Conservation (phyloP, 2,329 filamentous ascomycete genomes). For the Aspergillus sp. region DNA sequence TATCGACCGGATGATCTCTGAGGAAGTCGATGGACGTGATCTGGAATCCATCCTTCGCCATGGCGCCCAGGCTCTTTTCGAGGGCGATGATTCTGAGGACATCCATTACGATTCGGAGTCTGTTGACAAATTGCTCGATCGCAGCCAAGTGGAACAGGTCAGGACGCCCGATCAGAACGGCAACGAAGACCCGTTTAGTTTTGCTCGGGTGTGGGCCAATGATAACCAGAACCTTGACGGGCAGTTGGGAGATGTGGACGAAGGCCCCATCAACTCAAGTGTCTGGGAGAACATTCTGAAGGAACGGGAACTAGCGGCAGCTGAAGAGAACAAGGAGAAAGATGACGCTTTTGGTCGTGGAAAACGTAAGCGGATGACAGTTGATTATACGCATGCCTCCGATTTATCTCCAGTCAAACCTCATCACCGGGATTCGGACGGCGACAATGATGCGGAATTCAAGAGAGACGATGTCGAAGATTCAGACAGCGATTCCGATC, state of each 20-base stretch:
- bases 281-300: constrained; percentile 88
- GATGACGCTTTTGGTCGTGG: constrained; percentile 77
- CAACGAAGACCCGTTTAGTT: constrained; percentile 74
- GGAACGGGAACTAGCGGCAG: constrained; percentile 69
- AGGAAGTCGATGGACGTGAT: constrained; percentile 71
- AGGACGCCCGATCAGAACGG: constrained; percentile 54
- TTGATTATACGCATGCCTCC: constrained; percentile 20
- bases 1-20: constrained; percentile 81
- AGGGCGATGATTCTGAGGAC: constrained; percentile 59
- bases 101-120: constrained; percentile 74
- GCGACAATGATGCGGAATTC: constrained; percentile 27
- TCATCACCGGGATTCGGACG: constrained; percentile 6
- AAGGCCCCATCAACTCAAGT: constrained; percentile 51
- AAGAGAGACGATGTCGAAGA: constrained; percentile 21
- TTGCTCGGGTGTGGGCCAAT: constrained; percentile 87
- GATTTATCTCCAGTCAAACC: constrained; percentile 17
- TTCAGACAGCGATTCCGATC: constrained; percentile 16
- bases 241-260: constrained; percentile 46
- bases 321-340: constrained; percentile 59
- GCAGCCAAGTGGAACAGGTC: constrained; percentile 69
- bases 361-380: constrained; percentile 59
- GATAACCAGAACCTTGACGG: constrained; percentile 62
- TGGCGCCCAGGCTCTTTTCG: constrained; percentile 79
- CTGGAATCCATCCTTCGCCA: constrained; percentile 81
- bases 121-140: constrained; percentile 85